Conservation (phyloP, 495 filamentous ascomycete genomes). For the Tetracladium marchalianum region DNA sequence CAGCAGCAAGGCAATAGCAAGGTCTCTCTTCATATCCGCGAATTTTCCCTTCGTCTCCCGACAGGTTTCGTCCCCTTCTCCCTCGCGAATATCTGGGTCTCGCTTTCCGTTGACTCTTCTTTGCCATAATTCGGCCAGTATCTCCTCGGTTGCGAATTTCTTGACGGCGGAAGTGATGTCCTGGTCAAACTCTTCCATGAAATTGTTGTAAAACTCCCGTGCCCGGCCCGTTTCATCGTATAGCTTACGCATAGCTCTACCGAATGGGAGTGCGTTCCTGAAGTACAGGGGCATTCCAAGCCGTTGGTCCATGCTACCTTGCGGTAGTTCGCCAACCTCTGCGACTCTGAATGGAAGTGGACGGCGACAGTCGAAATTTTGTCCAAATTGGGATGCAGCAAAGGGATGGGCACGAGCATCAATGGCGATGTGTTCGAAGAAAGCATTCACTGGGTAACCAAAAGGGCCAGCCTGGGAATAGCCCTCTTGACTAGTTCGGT, state of each 20-base stretch:
- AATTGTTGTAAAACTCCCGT: conserved; percentile 18
- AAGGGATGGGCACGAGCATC: too few relatives aligned
- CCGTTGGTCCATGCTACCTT: too few relatives aligned
- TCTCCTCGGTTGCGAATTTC: conserved; percentile 17
- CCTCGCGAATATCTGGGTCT: conserved; percentile 10
- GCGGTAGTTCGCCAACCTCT: too few relatives aligned
- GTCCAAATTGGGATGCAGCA: too few relatives aligned
- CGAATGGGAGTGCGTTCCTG: conserved; percentile 2
- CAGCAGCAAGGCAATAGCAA: conserved; percentile 3
- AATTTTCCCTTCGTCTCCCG: conserved; percentile 19
- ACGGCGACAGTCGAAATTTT: too few relatives aligned
- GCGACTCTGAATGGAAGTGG: too few relatives aligned
- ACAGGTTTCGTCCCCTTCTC: conserved; percentile 15
- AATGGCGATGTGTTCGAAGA: too few relatives aligned
- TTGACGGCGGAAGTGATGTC: conserved; percentile 17
- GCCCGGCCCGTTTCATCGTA: conserved; percentile 19
- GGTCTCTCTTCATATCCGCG: conserved; percentile 8
- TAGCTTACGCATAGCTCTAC: conserved; percentile 17
- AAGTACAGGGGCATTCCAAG: too few relatives aligned
- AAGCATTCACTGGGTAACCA: too few relatives aligned
- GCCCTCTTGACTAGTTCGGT: too few relatives aligned
- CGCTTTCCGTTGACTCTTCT: conserved; percentile 17
- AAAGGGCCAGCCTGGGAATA: too few relatives aligned
- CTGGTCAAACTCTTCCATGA: conserved; percentile 20
- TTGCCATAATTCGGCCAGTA: conserved; percentile 24